Evolutionary conservation across 163 green algal species (phyloP).

Genomic region (Scenedesmus sp.): DNA sequence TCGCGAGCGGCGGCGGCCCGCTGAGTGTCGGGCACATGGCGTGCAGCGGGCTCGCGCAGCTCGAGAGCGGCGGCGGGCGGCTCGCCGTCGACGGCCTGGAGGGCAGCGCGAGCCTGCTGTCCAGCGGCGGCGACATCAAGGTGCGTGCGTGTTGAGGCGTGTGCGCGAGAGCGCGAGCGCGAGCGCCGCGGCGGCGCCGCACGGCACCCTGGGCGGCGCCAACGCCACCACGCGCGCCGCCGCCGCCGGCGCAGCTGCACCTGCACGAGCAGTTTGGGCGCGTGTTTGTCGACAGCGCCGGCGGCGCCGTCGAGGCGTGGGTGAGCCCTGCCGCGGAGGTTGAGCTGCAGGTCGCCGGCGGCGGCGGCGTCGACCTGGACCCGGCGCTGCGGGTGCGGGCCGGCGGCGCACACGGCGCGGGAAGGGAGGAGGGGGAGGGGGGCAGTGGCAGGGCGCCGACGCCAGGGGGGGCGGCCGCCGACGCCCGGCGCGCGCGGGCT

Average conservation of each 20-base stretch:
- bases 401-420: no score
- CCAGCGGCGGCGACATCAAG: conserved; percentile 28
- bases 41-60: neutral
- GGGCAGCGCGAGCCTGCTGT: conserved; percentile 35
- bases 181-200: no score
- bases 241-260: conserved; percentile 34
- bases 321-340: conserved; percentile 12
- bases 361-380: conserved; percentile 9
- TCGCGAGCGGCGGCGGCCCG: neutral
- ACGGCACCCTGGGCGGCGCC: neutral
- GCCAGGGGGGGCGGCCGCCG: neutral
- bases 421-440: neutral
- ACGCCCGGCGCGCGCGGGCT: neutral
- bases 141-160: neutral
- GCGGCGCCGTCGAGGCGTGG: conserved; percentile 18
- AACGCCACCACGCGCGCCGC: no score
- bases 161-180: no score
- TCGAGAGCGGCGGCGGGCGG: neutral
- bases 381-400: conserved; percentile 2
- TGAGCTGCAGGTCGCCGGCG: conserved; percentile 25
- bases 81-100: conserved; percentile 26
- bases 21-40: conserved; percentile 18
- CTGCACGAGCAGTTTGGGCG: conserved; percentile 39
- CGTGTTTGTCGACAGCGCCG: conserved; percentile 29
- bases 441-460: neutral